Evolutionary conservation across 2,329 filamentous ascomycete species (phyloP), one percentile per base, ranked within the genome.

Genomic region (Cytospora piceicola): DNA sequence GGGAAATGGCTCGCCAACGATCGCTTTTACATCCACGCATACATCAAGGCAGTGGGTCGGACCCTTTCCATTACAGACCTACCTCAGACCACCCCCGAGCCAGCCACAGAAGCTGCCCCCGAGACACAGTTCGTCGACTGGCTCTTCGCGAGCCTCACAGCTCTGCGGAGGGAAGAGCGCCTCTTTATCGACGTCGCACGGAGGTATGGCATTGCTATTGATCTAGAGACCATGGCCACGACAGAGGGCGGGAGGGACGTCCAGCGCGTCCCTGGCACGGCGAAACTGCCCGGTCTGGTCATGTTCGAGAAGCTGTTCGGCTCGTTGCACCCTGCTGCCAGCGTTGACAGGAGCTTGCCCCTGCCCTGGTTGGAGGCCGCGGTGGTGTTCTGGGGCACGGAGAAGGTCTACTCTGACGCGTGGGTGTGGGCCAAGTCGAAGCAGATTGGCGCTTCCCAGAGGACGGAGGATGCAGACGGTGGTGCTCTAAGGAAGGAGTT

Each of bases 311-410:
- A 67, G 24, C 83, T 91, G 5, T 83, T 87, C 64, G 82, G 80
- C n/a, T 82, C 82, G 4, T 80, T 84, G 15, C 81, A 81, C 59
- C 77, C 82, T 0, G 80, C 79, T 9, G 78, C 79, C 2, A 81
- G 77, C 1, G 68, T 71, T 2, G 70, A 67, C 55, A 58, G 53
- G 32, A 61, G n/a, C 39, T 56, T 69, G n/a, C 62, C 69, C 1
- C 73, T 91, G 0, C 75, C 78, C 0, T 82, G 80, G 72, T 77
- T 93, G 2, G 89, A 93, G 73, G 89, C 88, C 7, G 80, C 92
- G 68, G 83, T 92, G 2, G 82, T 91, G n/a, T 83, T 93, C 29
- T 94, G 90, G 88, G 88, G 87, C n/a, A 92, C 89, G 1, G 91
- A 94, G 77, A 86, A 81, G 56, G 84, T 82, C 67, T 90, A 89